phyloP scores from a whole-genome alignment of 2,329 filamentous ascomycete species.

The Ascochyta lentis region DNA sequence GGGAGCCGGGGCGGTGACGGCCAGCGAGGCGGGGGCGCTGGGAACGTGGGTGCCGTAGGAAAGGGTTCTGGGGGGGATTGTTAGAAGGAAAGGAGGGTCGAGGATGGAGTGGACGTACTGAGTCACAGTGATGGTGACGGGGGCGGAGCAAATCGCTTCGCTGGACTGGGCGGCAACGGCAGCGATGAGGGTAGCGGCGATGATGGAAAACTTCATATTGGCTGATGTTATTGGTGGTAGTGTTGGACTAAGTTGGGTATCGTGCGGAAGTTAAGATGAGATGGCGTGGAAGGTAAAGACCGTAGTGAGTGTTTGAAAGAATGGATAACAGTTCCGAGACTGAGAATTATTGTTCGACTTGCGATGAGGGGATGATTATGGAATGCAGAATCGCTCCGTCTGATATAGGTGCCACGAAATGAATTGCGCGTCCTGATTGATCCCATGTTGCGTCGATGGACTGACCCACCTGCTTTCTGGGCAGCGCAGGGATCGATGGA shows the following conservation, averaged over 20 bases:
- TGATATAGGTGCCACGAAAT: slow-evolving; percentile 18
- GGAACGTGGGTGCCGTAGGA: slow-evolving; percentile 30
- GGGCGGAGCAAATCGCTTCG: slow-evolving; percentile 31
- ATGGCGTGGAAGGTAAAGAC: slow-evolving; percentile 14
- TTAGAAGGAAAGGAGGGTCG: slow-evolving; percentile 5
- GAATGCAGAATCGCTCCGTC: slow-evolving; percentile 5
- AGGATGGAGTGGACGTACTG: slow-evolving; percentile 22
- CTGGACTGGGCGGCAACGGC: slow-evolving; percentile 30
- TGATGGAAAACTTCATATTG: slow-evolving; percentile 44
- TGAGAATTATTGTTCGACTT: slow-evolving; percentile 15
- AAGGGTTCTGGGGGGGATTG: slow-evolving; percentile 15
- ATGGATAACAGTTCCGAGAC: slow-evolving; percentile 14
- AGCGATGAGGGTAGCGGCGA: slow-evolving; percentile 34
- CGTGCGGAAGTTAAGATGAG: slow-evolving; percentile 6
- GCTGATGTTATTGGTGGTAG: slow-evolving; percentile 7
- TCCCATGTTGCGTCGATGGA: slow-evolving; percentile 1
- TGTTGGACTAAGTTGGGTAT: slow-evolving; percentile 16
- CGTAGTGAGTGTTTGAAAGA: slow-evolving; percentile 9
- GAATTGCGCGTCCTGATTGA: slow-evolving; percentile 11
- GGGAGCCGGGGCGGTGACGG: slow-evolving; percentile 30
- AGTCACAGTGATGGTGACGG: slow-evolving; percentile 40
- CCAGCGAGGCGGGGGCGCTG: slow-evolving; percentile 25
- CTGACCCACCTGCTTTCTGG: slow-evolving; percentile 7
- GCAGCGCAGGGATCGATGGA: slow-evolving; percentile 5
- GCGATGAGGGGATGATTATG: not conserved